phyloP scores from a whole-genome alignment of 176 grass and related monocot species.

The Raddia distichophylla region DNA sequence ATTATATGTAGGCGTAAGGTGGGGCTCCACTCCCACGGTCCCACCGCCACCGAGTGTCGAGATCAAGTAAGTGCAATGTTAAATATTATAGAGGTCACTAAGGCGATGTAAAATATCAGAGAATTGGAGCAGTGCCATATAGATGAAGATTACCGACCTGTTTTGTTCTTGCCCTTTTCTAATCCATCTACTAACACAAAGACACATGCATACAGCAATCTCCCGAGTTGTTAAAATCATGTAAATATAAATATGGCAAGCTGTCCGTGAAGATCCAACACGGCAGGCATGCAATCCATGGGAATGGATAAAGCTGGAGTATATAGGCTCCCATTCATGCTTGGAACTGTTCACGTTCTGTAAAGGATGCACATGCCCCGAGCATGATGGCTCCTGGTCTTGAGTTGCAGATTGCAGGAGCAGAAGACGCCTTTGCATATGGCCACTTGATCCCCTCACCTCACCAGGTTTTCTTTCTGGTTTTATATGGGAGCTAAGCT shows the following conservation, averaged over 20 bases:
- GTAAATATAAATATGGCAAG: neutral
- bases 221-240: too few relatives aligned
- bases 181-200: too few relatives aligned
- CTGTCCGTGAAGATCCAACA: neutral
- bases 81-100: too few relatives aligned
- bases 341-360: neutral
- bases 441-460: conserved; percentile 2
- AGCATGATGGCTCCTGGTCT: neutral
- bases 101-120: too few relatives aligned
- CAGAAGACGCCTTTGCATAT: neutral
- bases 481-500: neutral
- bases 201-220: too few relatives aligned
- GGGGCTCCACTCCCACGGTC: too few relatives aligned
- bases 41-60: too few relatives aligned
- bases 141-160: too few relatives aligned
- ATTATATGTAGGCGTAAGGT: too few relatives aligned
- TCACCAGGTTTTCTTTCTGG: neutral
- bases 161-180: too few relatives aligned
- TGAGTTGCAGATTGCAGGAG: neutral
- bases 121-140: too few relatives aligned
- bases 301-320: neutral
- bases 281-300: neutral
- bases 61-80: too few relatives aligned
- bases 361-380: neutral
- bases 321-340: neutral